Conservation (phyloP, 495 filamentous ascomycete genomes). For the Diplogelasinospora grovesii region DNA sequence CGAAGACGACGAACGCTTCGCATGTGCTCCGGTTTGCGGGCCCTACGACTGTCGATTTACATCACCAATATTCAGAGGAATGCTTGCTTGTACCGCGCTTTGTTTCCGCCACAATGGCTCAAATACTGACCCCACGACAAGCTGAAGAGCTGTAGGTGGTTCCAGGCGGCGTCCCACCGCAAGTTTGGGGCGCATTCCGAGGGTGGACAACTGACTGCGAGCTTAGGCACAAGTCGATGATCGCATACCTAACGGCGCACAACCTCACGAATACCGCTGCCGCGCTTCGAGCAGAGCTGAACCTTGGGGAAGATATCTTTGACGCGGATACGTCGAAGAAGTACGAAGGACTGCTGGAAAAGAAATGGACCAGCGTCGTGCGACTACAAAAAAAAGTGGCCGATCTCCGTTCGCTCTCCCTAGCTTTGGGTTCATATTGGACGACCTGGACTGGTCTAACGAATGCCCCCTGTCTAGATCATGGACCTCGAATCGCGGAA, state of each 20-base stretch:
- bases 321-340: conserved; percentile 74
- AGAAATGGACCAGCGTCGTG: conserved; percentile 93
- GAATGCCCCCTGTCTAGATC: conserved; percentile 50
- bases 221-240: conserved; percentile 77
- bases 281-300: conserved; percentile 58
- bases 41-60: conserved; percentile 1
- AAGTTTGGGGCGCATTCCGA: too few relatives aligned
- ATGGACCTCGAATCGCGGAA: conserved; percentile 84
- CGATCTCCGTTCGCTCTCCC: not conserved
- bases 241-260: conserved; percentile 76
- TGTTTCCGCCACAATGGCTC: conserved; percentile 52
- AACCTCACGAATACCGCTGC: conserved; percentile 61
- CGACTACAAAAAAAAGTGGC: conserved; percentile 83
- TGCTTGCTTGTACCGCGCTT: conserved; percentile 2
- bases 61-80: not conserved
- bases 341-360: conserved; percentile 84
- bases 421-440: not conserved
- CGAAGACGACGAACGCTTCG: not conserved
- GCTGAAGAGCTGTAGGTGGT: conserved; percentile 77
- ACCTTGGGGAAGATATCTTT: conserved; percentile 59
- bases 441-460: conserved; percentile 1
- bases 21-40: not conserved
- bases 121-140: conserved; percentile 70
- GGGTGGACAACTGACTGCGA: conserved; percentile 16
- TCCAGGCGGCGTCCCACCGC: not conserved